Base-by-base conservation (phyloP, 441 rosid species). In the Erodium chrysanthum region DNA sequence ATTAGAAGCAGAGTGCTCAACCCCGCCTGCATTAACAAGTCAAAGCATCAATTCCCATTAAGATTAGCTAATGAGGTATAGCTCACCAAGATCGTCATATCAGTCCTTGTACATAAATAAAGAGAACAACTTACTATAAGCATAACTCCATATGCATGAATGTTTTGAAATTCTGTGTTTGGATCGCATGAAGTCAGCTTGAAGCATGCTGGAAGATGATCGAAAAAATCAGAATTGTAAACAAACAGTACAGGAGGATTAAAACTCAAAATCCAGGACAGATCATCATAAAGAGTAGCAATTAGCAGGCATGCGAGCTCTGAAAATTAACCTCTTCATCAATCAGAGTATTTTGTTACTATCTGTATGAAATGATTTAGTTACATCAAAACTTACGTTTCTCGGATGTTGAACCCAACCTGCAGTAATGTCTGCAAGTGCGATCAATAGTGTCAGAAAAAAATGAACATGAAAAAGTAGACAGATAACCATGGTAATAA, bases 111-210 rank as follows among this genome's bases (percentile, higher is more conserved):
- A 12, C 20, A 33, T 33, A 33, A 33, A 33, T 33, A 5, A 22
- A 44, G 54, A 6, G 50, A 33, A 33, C 37, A 63, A 84, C 97
- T 88, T 87, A 90, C 99, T 14, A 91, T 80, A 70, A 94, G 85
- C 96, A 94, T 77, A 74, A 87, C 68, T 50, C 99, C 99, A 72
- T 88, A 88, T 27, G 89, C 91, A 78, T 88, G 96, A 73, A 91
- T 82, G 83, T 94, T 87, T 83, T 94, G 96, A 76, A 73, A 79
- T 7, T 80, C 75, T 7, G 94, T 79, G 48, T 86, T 87, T 59
- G 89, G 81, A 70, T 84, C 67, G 73, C 97, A 91, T 11, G 92
- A 83, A 76, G 94, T 78, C 78, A 91, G 81, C 83, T 85, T 89
- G 80, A 88, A 88, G 73, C 99, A 91, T 20, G 83, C 99, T 91